A percentile compares a stretch with the other conserved stretches of the same genome.
Evolutionary conservation across 495 filamentous ascomycete genomes (phyloP).

Genomic region (Jackrogersella multiformis): DNA sequence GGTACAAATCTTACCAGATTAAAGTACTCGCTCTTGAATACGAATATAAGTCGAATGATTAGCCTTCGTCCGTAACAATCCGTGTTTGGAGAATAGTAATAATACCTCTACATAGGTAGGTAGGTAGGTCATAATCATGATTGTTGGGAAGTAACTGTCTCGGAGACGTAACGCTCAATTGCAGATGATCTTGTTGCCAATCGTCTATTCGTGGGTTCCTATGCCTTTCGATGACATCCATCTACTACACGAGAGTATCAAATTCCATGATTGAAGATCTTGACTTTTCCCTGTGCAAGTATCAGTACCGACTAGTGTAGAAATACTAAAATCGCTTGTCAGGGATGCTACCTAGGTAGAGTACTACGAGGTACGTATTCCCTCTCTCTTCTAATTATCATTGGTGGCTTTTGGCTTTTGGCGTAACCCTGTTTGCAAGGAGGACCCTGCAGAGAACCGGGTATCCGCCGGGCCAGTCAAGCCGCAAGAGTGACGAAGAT

Average conservation of each 20-base stretch:
- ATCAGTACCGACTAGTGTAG: constrained; percentile 21
- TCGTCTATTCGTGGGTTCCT: constrained; percentile 22
- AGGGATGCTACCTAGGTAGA: constrained; percentile 4
- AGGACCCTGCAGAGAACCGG: constrained; percentile 31
- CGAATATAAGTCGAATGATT: too few species aligned
- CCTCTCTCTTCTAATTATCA: constrained; percentile 7
- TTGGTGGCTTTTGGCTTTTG: constrained; percentile 24
- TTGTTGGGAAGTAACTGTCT: constrained; percentile 37
- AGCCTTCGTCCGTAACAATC: constrained; percentile 7
- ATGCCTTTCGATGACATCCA: not conserved
- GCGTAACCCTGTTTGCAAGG: constrained; percentile 26
- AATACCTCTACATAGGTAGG: too few species aligned
- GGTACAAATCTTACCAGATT: not conserved
- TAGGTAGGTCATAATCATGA: constrained; percentile 6
- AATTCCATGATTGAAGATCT: not conserved
- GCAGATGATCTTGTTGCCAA: constrained; percentile 32
- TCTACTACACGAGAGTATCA: not conserved
- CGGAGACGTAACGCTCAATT: constrained; percentile 32
- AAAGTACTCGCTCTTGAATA: not conserved
- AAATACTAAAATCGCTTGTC: constrained; percentile 14
- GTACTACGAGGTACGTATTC: constrained; percentile 13
- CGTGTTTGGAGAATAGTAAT: constrained; percentile 1
- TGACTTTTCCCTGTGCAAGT: constrained; percentile 12
- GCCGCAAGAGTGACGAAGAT: constrained; percentile 32
- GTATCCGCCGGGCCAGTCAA: constrained; percentile 38